Percentiles rank a stretch among this genome's conserved stretches.
Evolutionary conservation across 2,329 filamentous ascomycete species (phyloP).

Genomic region (Aspergillus pseudoterreus): DNA sequence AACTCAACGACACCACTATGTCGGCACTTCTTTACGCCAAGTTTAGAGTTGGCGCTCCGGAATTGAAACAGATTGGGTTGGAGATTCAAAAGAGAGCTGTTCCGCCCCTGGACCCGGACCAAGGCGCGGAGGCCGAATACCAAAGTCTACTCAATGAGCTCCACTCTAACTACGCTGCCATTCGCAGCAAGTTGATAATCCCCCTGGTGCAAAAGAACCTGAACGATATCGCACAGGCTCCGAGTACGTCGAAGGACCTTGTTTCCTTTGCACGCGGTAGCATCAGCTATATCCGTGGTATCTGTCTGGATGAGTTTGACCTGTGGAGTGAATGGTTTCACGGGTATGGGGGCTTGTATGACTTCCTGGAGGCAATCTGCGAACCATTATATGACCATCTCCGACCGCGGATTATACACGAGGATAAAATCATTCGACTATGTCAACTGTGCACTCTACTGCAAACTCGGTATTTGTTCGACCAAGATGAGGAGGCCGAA

Average conservation of each 20-base stretch:
- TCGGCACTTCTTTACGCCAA: conserved; percentile 69
- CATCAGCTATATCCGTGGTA: conserved; percentile 62
- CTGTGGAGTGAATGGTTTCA: conserved; percentile 66
- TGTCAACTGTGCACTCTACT: conserved; percentile 65
- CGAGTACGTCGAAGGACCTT: conserved; percentile 60
- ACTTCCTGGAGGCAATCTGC: conserved; percentile 64
- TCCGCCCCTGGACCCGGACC: conserved; percentile 56
- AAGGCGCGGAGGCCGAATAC: conserved; percentile 60
- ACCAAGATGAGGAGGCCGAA: conserved; percentile 53
- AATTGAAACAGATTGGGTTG: conserved; percentile 62
- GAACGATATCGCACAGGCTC: conserved; percentile 52
- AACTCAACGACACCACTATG: conserved; percentile 68
- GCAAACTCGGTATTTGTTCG: conserved; percentile 62
- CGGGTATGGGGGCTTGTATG: conserved; percentile 59
- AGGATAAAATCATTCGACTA: conserved; percentile 62
- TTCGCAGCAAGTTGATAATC: conserved; percentile 55
- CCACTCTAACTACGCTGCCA: conserved; percentile 61
- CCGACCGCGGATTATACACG: conserved; percentile 62
- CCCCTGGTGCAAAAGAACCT: conserved; percentile 62
- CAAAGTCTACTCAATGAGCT: conserved; percentile 63
- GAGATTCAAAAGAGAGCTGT: conserved; percentile 66
- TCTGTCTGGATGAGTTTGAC: conserved; percentile 65
- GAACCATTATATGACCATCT: conserved; percentile 66
- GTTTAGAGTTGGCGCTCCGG: conserved; percentile 63
- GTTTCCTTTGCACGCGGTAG: conserved; percentile 61